These are phyloP conservation scores for Geotrichum restrictum DNA, from an alignment of 1,139 yeast genomes.

Conservation along the genomic window DNA sequence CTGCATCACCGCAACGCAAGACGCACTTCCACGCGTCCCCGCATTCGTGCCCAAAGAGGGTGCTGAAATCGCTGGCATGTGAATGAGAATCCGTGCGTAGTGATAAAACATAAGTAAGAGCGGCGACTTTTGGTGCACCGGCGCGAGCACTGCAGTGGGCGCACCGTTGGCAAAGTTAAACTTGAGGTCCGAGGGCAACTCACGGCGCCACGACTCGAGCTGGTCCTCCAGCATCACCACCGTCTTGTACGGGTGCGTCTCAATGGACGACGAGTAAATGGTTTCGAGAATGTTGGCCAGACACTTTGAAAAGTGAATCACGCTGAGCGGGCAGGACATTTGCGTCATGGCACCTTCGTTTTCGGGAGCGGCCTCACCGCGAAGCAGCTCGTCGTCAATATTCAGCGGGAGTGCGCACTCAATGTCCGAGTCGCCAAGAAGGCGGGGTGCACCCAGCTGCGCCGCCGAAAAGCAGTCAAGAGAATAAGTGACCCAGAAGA, in stretches of 20 bases:
- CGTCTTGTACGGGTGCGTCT: slow-evolving; percentile 44
- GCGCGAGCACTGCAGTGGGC: slow-evolving; percentile 41
- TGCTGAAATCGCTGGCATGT: slow-evolving; percentile 66
- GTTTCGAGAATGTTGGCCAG: slow-evolving; percentile 71
- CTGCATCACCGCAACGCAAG: slow-evolving; percentile 69
- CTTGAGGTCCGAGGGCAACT: slow-evolving; percentile 56
- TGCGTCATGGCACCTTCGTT: slow-evolving; percentile 21
- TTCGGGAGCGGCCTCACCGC: slow-evolving; percentile 56
- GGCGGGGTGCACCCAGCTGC: slow-evolving; percentile 75
- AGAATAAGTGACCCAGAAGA: slow-evolving; percentile 81
- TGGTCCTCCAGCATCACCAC: slow-evolving; percentile 55
- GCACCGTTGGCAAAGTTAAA: slow-evolving; percentile 67
- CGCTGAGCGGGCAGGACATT: slow-evolving; percentile 30
- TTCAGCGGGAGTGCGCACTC: slow-evolving; percentile 82
- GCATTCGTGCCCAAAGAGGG: slow-evolving; percentile 30
- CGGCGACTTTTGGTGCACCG: slow-evolving; percentile 51
- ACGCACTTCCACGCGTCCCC: slow-evolving; percentile 47
- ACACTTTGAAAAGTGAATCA: slow-evolving; percentile 64
- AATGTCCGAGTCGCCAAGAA: slow-evolving; percentile 72
- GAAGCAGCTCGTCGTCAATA: slow-evolving; percentile 45
- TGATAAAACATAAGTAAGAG: slow-evolving; percentile 64
- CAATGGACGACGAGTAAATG: slow-evolving; percentile 41
- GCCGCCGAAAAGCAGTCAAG: slow-evolving; percentile 74
- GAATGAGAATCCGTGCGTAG: slow-evolving; percentile 74
- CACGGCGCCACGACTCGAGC: slow-evolving; percentile 75